Base-by-base conservation (phyloP, 2,329 filamentous ascomycete genomes). In the Neonectria neomacrospora region DNA sequence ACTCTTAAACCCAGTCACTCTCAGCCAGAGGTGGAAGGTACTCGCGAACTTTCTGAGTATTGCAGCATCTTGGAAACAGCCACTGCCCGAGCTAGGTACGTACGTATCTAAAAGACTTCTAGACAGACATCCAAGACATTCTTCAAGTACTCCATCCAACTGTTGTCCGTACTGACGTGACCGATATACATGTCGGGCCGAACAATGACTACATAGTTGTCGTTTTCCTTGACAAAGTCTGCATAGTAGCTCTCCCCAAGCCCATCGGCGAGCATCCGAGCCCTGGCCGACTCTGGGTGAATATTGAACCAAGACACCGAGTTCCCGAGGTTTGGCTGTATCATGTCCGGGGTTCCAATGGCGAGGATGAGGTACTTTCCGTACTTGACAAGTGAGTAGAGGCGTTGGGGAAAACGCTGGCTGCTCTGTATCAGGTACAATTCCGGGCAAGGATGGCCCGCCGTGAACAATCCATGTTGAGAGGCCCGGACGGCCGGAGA, bases 101-200 rank as follows among this genome's bases (percentile, higher is more conserved):
- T 22, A 44, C 18, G 41, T 44, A 32, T 44, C 2, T 5, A 20
- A 44, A 44, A 9, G 20, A 20, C n/a, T 10, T 22, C 41, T 22
- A 44, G 20, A 44, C 20, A 22, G 11, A 44, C 20, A 20, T 11
- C 41, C 20, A 45, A 16, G 55, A 69, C 1, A 8, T 12, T 10
- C 0, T 54, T 45, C 8, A 69, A 7, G 10, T 70, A 70, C 6
- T 8, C 8, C 9, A 18, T 55, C 68, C 67, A 70, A 8, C n/a
- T 55, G 2, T 61, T 34, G 16, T 61, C 55, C 5, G 51, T 20
- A 16, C 58, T 54, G 7, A 48, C 63, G n/a, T 67, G 67, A 2
- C 68, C 68, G 1, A 70, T 22, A 34, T 70, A 70, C 68, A 70
- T 70, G 22, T 70, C 68, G 16, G 68, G 67, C 1, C 68, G 60